Conservation (phyloP, 2,329 filamentous ascomycete species). For the Ophiostoma ips region DNA sequence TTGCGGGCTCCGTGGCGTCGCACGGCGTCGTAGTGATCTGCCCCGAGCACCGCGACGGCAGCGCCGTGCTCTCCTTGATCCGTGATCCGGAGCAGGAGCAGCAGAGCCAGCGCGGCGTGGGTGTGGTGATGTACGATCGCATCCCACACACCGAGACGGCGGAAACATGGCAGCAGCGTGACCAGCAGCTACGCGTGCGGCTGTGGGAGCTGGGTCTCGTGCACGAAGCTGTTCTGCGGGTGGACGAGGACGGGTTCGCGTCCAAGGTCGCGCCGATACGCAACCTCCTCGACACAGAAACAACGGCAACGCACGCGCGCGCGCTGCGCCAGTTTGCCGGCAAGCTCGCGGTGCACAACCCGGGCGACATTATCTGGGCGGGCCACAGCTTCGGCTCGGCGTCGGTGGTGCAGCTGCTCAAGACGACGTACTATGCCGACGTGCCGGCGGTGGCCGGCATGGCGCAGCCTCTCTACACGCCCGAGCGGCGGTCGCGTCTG, state of each 20-base stretch:
- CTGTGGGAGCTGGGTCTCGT: constrained; percentile 66
- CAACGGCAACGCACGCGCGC: constrained; percentile 26
- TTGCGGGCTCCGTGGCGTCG: constrained; percentile 64
- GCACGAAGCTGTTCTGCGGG: constrained; percentile 51
- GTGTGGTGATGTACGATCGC: constrained; percentile 32
- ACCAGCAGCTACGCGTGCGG: constrained; percentile 59
- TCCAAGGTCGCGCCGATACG: constrained; percentile 17
- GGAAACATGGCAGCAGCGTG: constrained; percentile 52
- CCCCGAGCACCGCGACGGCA: constrained; percentile 73
- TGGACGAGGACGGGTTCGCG: constrained; percentile 41
- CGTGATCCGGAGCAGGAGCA: constrained; percentile 41
- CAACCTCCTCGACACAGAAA: too few species aligned
- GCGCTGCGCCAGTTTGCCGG: constrained; percentile 45
- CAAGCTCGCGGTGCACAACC: constrained; percentile 53
- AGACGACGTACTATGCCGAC: constrained; percentile 58
- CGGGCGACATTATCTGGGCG: constrained; percentile 59
- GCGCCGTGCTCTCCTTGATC: constrained; percentile 59
- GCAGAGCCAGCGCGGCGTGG: constrained; percentile 21
- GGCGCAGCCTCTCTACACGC: constrained; percentile 46
- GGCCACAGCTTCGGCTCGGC: constrained; percentile 75
- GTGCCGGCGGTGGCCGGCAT: constrained; percentile 31
- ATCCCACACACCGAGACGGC: constrained; percentile 49
- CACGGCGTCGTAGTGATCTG: constrained; percentile 71
- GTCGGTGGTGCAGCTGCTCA: constrained; percentile 62
- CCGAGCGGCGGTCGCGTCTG: constrained; percentile 40